Base-by-base conservation (phyloP, 2,329 filamentous ascomycete species). In the Alternaria sp. region DNA sequence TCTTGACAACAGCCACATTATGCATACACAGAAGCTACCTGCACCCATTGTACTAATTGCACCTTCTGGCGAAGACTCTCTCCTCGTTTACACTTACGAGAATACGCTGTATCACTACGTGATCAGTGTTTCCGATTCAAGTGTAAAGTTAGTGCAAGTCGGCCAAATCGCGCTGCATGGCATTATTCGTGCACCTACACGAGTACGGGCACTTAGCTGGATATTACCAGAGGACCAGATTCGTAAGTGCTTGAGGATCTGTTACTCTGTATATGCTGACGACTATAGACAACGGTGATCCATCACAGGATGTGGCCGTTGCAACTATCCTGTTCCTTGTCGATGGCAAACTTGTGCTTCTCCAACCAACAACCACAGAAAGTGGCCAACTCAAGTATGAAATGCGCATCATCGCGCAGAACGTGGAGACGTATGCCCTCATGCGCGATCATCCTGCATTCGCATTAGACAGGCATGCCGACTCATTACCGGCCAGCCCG, bases 121-220 rank as follows among this genome's bases (percentile, higher is more conserved):
- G 60, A 94, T 99, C 63, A 85, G 83, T 62, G 88, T 91, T 0
- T 85, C 88, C 0, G 84, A 87, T 23, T 83, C 85, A n/a, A 88
- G 88, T 23, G 85, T 96, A 33, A 89, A 88, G 41, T 84, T 98
- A 29, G 86, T 96, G 6, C 93, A 96, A 73, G 93, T 98, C n/a
- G 95, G 96, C 9, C 95, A 98, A 75, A 99, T 99, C 71, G 94
- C 92, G 11, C 95, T 99, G 69, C 91, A 99, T 75, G 95, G 95
- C 44, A 97, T 99, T 62, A 93, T 99, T 41, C 85, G 95, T 69
- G 96, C 95, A 34, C 95, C 95, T 10, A 92, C 93, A 23, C 86
- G 95, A 72, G 95, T 99, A 5, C 88, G 95, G 66, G 92, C 93
- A 9, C 87, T 99, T 39, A 97, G 93, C 78, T 99, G 95, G 95